These are phyloP conservation scores for Myochromella boudieri DNA, from an alignment of 768 basidiomycete species.

Conservation along the genomic window DNA sequence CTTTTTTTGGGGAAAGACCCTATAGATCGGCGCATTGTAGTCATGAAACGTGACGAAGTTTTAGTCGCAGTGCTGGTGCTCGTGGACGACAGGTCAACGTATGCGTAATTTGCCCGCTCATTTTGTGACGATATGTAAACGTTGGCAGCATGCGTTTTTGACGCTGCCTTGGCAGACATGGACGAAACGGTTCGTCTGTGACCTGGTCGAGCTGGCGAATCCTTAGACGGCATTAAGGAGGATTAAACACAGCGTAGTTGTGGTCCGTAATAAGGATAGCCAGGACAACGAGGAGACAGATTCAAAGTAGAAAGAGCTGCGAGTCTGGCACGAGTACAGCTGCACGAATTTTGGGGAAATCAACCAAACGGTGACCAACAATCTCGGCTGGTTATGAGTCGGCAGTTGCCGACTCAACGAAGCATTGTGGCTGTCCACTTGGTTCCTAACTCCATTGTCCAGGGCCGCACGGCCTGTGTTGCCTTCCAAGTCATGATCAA, in stretches of 20 bases:
- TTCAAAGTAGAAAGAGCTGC: conserved; percentile 11
- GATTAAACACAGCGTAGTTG: neutral
- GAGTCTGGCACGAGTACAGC: conserved; percentile 1
- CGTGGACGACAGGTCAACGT: conserved; percentile 8
- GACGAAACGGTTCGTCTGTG: conserved; percentile 16
- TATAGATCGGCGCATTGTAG: conserved; percentile 21
- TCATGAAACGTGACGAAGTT: conserved; percentile 25
- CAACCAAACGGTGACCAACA: neutral
- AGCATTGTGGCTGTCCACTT: conserved; percentile 4
- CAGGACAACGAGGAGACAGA: neutral
- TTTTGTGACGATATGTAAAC: neutral
- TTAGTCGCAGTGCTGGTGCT: conserved; percentile 13
- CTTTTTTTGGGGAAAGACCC: conserved; percentile 22
- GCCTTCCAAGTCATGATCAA: too few species aligned
- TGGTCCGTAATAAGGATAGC: neutral
- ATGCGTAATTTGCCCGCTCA: conserved; percentile 2
- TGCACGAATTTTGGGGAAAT: conserved; percentile 8
- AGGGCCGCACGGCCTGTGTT: too few species aligned
- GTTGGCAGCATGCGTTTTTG: conserved; percentile 2
- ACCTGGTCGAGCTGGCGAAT: conserved; percentile 13
- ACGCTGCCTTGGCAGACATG: conserved; percentile 9
- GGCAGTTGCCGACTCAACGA: conserved; percentile 4
- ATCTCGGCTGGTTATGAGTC: neutral
- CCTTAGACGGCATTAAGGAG: conserved; percentile 14
- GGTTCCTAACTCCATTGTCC: neutral